Evolutionary conservation across 116 monocot species (phyloP), one percentile per base, ranked within the genome.

Genomic region (Phalaenopsis hybrid): DNA sequence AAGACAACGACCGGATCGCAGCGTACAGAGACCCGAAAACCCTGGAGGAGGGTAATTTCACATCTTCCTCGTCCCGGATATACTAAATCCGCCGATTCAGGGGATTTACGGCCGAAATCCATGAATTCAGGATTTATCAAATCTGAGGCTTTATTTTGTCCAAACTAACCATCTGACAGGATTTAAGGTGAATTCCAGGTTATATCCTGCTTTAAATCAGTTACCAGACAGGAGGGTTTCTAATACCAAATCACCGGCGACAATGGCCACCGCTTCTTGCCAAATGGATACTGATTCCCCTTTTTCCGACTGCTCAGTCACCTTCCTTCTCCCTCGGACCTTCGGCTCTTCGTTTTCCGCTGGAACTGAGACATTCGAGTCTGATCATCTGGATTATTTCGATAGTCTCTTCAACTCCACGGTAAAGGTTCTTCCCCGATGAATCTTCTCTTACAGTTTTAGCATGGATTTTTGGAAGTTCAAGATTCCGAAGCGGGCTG

Each of bases 311-410:
- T 74, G 45, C 80, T 77, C 80, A 20, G 8, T 82, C 63, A 23
- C 69, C 44, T 76, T 57, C 43, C 80, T 86, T 58, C 82, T 86
- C 59, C 82, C 82, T 52, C 78, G 75, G 6, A 86, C 82, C 61
- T 45, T 78, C 57, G 79, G 78, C 9, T 77, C 51, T 15, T 77
- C 77, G 25, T 25, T 48, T 23, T 34, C 49, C 45, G 43, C 28
- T 34, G 74, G 33, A 8, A 49, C 51, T 8, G 58, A 73, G 16
- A 44, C 18, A 34, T 21, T 28, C 7, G 74, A 46, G 61, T n/a
- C 74, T 9, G 25, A 82, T 2, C 75, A 82, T 8, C 63, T 31
- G n/a, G 79, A 20, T 3, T 59, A 41, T 58, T 7, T 86, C 28
- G 13, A 43, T 13, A 15, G 44, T 44, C 25, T 82, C 50, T 44